Evolutionary conservation across 2,329 filamentous ascomycete species (phyloP).

Genomic region (Alternaria infectoria): DNA sequence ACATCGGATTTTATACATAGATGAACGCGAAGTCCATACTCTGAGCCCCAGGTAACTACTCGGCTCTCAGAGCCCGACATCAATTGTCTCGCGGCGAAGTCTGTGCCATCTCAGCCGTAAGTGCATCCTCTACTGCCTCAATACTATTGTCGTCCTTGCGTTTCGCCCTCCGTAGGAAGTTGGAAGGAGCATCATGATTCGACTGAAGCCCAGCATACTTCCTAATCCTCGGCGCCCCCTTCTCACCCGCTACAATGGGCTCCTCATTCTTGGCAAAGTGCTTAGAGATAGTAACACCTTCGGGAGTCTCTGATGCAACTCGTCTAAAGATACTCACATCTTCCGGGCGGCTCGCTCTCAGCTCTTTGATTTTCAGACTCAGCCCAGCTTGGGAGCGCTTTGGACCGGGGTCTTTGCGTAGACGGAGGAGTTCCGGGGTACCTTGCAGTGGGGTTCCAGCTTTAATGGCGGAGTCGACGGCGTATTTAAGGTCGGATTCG

Average conservation of each 20-base stretch:
- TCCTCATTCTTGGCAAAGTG: slow-evolving; percentile 7
- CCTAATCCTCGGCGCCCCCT: neutral
- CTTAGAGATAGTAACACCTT: slow-evolving; percentile 7
- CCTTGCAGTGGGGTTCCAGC: slow-evolving; percentile 9
- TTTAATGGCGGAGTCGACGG: slow-evolving; percentile 18
- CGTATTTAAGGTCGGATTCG: slow-evolving; percentile 11
- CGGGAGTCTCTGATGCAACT: neutral
- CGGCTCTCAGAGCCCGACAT: neutral
- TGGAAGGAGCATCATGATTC: neutral
- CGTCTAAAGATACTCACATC: slow-evolving; percentile 4
- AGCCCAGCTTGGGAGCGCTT: neutral
- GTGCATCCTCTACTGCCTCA: neutral
- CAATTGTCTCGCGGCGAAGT: neutral
- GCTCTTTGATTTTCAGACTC: slow-evolving; percentile 7
- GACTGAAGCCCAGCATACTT: slow-evolving; percentile 16
- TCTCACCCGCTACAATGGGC: neutral
- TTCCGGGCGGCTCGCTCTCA: neutral
- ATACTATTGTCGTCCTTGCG: neutral
- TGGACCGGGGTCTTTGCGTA: neutral
- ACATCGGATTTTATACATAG: neutral
- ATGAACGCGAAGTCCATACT: neutral
- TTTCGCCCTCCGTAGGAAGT: neutral
- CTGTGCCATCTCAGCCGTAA: neutral
- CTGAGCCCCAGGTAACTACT: neutral
- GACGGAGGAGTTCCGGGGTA: neutral